Evolutionary conservation across 805 yeast genomes (phyloP), one percentile per base, ranked within the genome.

Genomic region (Kluyveromyces dobzhanskii): DNA sequence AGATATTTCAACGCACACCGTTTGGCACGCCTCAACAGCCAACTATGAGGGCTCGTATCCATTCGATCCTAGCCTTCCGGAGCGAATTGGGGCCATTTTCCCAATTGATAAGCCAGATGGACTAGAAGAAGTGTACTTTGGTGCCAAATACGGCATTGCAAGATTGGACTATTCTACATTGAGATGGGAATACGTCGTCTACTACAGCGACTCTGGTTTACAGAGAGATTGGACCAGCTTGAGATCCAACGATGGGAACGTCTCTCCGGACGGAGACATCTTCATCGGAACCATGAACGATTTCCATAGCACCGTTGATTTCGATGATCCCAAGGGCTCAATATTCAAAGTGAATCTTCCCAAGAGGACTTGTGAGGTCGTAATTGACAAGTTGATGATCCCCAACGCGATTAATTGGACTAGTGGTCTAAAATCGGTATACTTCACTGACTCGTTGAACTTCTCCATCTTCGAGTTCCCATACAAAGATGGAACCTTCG

Each of bases 251-350:
- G 97, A 87, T 55, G 95, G 96, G 0, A 72, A 75, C 33, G 73
- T 86, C 30, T 87, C 85, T 43, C 80, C 84, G 3, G 64, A 74
- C 51, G 95, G 95, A 1, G 48, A 47, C 7, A 71, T 86, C 37
- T 80, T 84, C 73, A 75, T 84, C 36, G 95, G 96, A 1, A 68
- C 88, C 16, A 87, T 87, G 94, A 68, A 69, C 17, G 76, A 76
- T 42, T 76, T 75, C 47, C 67, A 64, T 12, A 53, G 59, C 18
- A 46, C 37, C 14, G 41, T 47, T 12, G 60, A 57, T 12, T 51
- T 48, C 17, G 52, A 57, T 12, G 39, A 55, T n/a, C 61, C 65
- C 1, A 50, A 54, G 39, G 96, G 95, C 1, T 67, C 66, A 35
- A 51, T 79, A 33, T 67, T 71, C 50, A 64, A 68, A 30, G 62